Evolutionary conservation across 352 stramenopile genomes (phyloP), one percentile per base, ranked within the genome.

Genomic region (Plasmopara halstedii): DNA sequence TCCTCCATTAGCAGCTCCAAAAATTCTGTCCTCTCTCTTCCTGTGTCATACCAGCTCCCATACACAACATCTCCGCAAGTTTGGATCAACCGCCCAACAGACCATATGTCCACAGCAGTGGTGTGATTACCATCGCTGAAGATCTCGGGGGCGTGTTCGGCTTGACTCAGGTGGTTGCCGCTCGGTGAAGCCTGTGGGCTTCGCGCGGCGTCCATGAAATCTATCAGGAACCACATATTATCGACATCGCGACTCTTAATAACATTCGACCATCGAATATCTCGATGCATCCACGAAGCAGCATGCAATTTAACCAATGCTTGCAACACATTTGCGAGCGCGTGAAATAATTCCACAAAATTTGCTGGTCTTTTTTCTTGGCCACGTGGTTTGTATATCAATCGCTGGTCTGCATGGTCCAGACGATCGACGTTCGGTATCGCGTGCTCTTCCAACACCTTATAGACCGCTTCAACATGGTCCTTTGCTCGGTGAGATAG

Each of bases 221-320:
- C 50, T 37, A 60, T 42, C 22, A 60, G 44, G 45, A 64, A 56
- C 56, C 34, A 64, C 46, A 19, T 42, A 17, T 42, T 22, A 9
- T 33, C 10, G 17, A 20, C 39, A 55, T 58, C 55, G 11, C 38
- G 42, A 51, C 26, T 44, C 39, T 51, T 50, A 7, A 64, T 44
- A 36, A 60, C 39, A 50, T 64, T 64, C 5, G 39, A 26, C 56
- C 56, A 60, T 47, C 50, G 56, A 42, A 60, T 49, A 42, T 56
- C 44, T 35, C 56, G 44, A 55, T 64, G 50, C 44, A 60, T 56
- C 50, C 56, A 64, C 18, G 43, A 59, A 34, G 15, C 43, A 55
- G 27, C 22, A 45, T 64, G 56, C 29, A 60, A n/a, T 19, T 45
- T 46, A 20, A 56, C 56, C 32, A 64, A 27, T 15, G 50, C 50